Evolutionary conservation across 2,329 filamentous ascomycete species (phyloP).

Genomic region (Alternaria sp.): DNA sequence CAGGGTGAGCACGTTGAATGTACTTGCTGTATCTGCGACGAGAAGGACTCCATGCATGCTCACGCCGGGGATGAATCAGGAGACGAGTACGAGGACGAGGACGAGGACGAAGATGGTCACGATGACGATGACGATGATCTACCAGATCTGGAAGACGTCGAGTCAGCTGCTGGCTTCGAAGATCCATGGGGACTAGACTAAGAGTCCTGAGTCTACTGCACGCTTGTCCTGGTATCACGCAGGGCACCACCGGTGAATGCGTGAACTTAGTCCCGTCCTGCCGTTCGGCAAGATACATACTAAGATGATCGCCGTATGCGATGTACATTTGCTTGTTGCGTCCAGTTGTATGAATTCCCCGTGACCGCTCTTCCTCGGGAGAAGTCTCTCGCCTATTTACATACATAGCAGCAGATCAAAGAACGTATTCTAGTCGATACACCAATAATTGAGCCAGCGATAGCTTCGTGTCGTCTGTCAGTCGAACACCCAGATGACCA

Average conservation of each 20-base stretch:
- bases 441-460: not conserved
- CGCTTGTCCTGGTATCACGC: not conserved
- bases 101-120: not conserved
- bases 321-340: not conserved
- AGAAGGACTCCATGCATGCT: not conserved
- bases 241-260: not conserved
- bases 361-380: not conserved
- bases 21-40: conserved; percentile 5
- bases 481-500: not conserved
- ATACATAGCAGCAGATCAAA: not conserved
- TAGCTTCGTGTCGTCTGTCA: not conserved
- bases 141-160: not conserved
- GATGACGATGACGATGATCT: not conserved
- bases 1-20: not conserved
- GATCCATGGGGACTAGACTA: not conserved
- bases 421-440: not conserved
- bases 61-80: not conserved
- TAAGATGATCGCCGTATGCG: not conserved
- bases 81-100: not conserved
- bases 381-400: not conserved
- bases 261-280: not conserved
- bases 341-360: not conserved
- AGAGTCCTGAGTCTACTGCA: not conserved
- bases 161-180: not conserved
- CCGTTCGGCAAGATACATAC: not conserved